Conservation (phyloP, 1,139 yeast genomes). For the Meyerozyma smithsonii region DNA sequence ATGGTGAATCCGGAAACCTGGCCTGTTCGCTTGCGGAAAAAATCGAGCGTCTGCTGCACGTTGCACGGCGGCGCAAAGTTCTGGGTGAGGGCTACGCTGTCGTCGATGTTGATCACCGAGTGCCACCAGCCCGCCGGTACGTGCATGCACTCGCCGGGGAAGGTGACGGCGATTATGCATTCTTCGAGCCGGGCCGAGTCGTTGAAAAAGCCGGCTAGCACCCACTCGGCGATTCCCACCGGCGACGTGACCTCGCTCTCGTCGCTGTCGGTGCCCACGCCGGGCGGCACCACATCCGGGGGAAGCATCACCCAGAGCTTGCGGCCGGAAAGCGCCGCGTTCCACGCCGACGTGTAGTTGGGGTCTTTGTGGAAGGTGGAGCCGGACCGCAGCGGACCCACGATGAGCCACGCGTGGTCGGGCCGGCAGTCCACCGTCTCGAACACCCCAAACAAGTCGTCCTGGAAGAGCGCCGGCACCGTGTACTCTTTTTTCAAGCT, state of each 20-base stretch:
- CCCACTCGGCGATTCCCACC: slow-evolving; percentile 88
- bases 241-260: slow-evolving; percentile 93
- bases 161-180: slow-evolving; percentile 66
- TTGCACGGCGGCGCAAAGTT: slow-evolving; percentile 73
- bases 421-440: slow-evolving; percentile 54
- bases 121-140: slow-evolving; percentile 99
- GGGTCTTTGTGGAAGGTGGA: slow-evolving; percentile 94
- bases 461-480: slow-evolving; percentile 48
- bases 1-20: slow-evolving; percentile 81
- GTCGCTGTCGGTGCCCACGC: slow-evolving; percentile 69
- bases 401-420: slow-evolving; percentile 84
- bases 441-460: slow-evolving; percentile 47
- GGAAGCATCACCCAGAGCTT: slow-evolving; percentile 91
- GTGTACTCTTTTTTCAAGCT: slow-evolving; percentile 50
- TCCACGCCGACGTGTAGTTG: slow-evolving; percentile 89
- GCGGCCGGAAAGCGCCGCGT: slow-evolving; percentile 66
- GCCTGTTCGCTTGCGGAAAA: slow-evolving; percentile 58
- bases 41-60: slow-evolving; percentile 56
- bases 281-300: slow-evolving; percentile 74
- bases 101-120: slow-evolving; percentile 76
- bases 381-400: slow-evolving; percentile 78
- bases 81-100: slow-evolving; percentile 77
- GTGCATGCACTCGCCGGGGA: slow-evolving; percentile 79
- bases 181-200: slow-evolving; percentile 46
- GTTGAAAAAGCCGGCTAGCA: slow-evolving; percentile 71